Evolutionary conservation across 805 yeast species (phyloP).

Genomic region (Zygosaccharomyces lentus): DNA sequence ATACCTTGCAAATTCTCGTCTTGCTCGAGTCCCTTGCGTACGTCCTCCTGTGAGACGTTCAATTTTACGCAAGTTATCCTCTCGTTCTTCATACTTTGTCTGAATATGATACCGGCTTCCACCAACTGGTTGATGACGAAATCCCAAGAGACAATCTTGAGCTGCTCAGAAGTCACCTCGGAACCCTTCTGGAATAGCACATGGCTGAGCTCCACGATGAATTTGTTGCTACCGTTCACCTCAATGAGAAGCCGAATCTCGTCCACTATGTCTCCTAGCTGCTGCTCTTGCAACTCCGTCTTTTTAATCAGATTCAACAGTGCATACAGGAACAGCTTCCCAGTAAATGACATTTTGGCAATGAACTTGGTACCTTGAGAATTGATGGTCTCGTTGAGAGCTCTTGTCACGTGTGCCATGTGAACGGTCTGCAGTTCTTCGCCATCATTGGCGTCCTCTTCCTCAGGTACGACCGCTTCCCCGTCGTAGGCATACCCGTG

Average conservation of each 20-base stretch:
- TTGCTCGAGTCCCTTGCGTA: constrained; percentile 52
- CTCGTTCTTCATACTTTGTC: constrained; percentile 65
- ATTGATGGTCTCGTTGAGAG: constrained; percentile 71
- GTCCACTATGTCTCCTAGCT: constrained; percentile 73
- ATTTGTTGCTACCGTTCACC: constrained; percentile 34
- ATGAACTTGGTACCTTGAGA: constrained; percentile 67
- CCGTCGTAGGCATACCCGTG: constrained; percentile 34
- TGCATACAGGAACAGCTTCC: constrained; percentile 70
- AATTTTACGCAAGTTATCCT: constrained; percentile 61
- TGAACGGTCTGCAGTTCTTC: constrained; percentile 52
- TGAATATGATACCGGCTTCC: constrained; percentile 72
- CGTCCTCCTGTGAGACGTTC: constrained; percentile 66
- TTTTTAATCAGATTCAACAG: constrained; percentile 60
- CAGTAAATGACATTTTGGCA: constrained; percentile 55
- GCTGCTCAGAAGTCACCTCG: constrained; percentile 42
- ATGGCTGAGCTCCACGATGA: constrained; percentile 32
- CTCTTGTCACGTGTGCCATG: constrained; percentile 70
- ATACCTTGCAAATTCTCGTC: constrained; percentile 46
- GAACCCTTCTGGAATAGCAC: constrained; percentile 35
- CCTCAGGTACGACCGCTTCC: constrained; percentile 13
- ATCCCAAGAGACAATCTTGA: constrained; percentile 51
- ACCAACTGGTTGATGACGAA: constrained; percentile 62
- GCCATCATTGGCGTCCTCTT: constrained; percentile 25
- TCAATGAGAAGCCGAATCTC: constrained; percentile 58
- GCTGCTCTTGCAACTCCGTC: constrained; percentile 64